Base-by-base conservation (phyloP, 164 flowering plant species). In the Nelumbo lutea region DNA sequence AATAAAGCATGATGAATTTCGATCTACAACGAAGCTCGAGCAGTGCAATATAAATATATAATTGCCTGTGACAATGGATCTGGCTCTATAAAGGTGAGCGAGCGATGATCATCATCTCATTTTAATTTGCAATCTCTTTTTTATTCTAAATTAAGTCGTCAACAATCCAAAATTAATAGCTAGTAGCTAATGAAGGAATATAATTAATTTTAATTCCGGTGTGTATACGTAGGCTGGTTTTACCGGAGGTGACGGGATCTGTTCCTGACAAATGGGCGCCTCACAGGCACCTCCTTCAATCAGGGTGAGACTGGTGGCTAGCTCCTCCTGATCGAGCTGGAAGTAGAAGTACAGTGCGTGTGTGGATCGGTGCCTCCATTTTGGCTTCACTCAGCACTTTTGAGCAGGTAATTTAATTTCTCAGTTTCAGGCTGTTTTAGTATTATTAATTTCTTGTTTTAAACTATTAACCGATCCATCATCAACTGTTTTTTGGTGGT, bases 181-280 rank as follows among this genome's bases (percentile, higher is more conserved):
- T 27, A 27, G 27, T 27, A 27, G 27, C 27, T 27, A 27, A 27
- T 27, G 27, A 27, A 27, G 27, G 27, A 27, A 27, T 27, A 27
- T 27, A 27, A 27, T 27, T 27, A 27, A 27, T 27, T 27, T 27
- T 27, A 27, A 27, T 27, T 51, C 2, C 55, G 2, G 1, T 3
- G 52, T 45, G 61, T 66, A 27, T 27, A 27, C 27, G 60, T 71
- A 80, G 81, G 81, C 79, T 73, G 83, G 81, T 27, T 80, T 78
- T 64, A 76, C 79, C 9, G 83, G 81, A 11, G 83, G 73, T 53
- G 81, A 80, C 71, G 79, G 27, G 27, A 27, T 27, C 27, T 27
- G 0, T 0, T 27, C 27, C 27, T 27, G 0, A 27, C 27, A 27
- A 27, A 27, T 27, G 27, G 27, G 27, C 27, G 27, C 27, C 27